Evolutionary conservation across 2,329 filamentous ascomycete species (phyloP), one percentile per base, ranked within the genome.

Genomic region (Calcarisporium arbuscula): DNA sequence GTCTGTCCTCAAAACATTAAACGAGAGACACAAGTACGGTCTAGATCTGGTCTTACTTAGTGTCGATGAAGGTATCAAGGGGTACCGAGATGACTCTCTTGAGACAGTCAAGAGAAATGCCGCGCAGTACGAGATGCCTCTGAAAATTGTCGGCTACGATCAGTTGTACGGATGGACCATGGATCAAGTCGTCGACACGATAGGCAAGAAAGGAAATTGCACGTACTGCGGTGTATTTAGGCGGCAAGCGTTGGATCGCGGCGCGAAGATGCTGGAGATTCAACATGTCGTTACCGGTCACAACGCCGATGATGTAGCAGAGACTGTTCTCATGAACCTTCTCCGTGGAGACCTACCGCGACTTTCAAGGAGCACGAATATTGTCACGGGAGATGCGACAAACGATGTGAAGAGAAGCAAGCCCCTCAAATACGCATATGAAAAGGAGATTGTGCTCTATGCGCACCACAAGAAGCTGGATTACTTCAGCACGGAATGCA

Each of bases 141-240:
- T 98, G 31, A 85, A 87, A 49, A 94, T 98, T 36, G 78, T 98
- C 32, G 88, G 90, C 32, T 98, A 98, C 52, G 82, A 82, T 35
- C 85, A 95, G 52, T 68, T 98, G 8, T 98, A 98, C 57, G 92
- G 90, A 8, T 98, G 92, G 92, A 95, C 89, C 1, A 98, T 98
- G 92, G 92, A 98, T 53, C 87, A 96, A 54, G 92, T 98, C 8
- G 94, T 98, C 5, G 85, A 89, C 51, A 86, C 90, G 30, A 85
- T 98, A 32, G 92, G 92, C 11, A 96, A 95, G 66, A 96, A 95
- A 60, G 89, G 90, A 19, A 98, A 98, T 61, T 98, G 92, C 71
- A 98, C 94, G 19, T 98, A 98, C 54, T 98, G 92, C 53, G 92
- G 92, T 11, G 92, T 98, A 14, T 98, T 98, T 56, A 74, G 92